These are phyloP conservation scores for Pyrenochaeta sp. DNA, from an alignment of 2,329 filamentous ascomycete genomes.

Conservation along the genomic window DNA sequence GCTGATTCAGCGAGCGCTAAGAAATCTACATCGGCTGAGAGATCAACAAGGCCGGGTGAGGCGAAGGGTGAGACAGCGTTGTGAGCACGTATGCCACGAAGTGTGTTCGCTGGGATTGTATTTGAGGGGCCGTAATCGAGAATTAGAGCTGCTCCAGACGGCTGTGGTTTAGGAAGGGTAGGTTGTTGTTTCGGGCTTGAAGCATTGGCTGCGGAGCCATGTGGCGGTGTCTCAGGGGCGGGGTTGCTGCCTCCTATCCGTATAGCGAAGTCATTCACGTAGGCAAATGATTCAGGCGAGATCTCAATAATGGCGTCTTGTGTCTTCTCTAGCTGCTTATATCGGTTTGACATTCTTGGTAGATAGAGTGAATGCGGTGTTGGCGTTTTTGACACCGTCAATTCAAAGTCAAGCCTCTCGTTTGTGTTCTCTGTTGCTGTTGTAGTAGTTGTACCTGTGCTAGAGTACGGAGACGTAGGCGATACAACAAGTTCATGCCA, in stretches of 20 bases:
- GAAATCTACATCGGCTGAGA: constrained; percentile 95
- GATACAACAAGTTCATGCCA: constrained; percentile 57
- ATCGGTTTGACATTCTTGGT: constrained; percentile 81
- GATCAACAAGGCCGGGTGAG: constrained; percentile 81
- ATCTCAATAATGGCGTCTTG: constrained; percentile 83
- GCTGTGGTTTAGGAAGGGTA: constrained; percentile 62
- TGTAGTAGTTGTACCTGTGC: constrained; percentile 46
- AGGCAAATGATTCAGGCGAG: constrained; percentile 84
- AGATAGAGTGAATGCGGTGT: constrained; percentile 88
- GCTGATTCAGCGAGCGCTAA: constrained; percentile 84
- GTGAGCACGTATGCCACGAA: constrained; percentile 87
- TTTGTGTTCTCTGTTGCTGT: constrained; percentile 18
- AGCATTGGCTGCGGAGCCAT: constrained; percentile 52
- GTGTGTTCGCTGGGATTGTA: constrained; percentile 84
- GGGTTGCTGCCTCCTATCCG: constrained; percentile 76
- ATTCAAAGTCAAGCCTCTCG: constrained; percentile 80
- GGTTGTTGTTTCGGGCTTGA: constrained; percentile 19
- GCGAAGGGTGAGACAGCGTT: constrained; percentile 79
- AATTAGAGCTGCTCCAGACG: constrained; percentile 89
- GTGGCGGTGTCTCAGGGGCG: constrained; percentile 16
- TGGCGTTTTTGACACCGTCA: constrained; percentile 76
- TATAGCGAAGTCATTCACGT: constrained; percentile 80
- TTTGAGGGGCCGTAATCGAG: constrained; percentile 89
- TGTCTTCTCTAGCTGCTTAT: constrained; percentile 74
- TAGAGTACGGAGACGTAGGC: constrained; percentile 49